Evolutionary conservation across 345 rosid species (phyloP).

Genomic region (Moricandia arvensis): DNA sequence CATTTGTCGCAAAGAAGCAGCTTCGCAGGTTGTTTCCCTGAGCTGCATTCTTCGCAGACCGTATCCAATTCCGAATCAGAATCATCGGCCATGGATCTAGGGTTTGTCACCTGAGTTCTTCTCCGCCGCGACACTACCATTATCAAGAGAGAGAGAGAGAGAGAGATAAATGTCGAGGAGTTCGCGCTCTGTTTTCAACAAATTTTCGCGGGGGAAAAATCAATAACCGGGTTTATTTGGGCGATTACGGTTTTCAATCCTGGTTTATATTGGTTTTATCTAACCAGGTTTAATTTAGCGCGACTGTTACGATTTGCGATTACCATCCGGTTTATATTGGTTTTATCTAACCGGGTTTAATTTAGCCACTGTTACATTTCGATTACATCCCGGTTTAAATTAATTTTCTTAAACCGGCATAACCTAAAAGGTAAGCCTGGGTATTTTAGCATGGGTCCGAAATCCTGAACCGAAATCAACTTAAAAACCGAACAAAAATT

Average conservation of each 20-base stretch:
- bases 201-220: conserved; percentile 24
- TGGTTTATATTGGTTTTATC: conserved; percentile 13
- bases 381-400: neutral
- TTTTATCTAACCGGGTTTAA: neutral
- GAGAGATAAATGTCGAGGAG: neutral
- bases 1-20: too few relatives aligned
- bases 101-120: too few relatives aligned
- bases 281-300: neutral
- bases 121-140: too few relatives aligned
- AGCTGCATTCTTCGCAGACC: too few relatives aligned
- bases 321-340: neutral
- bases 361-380: too few relatives aligned
- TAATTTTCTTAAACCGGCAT: neutral
- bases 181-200: conserved; percentile 24
- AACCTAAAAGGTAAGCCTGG: too few relatives aligned
- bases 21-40: too few relatives aligned
- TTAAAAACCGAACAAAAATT: too few relatives aligned
- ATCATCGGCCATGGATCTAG: too few relatives aligned
- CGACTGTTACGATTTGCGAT: neutral
- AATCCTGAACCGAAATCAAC: too few relatives aligned
- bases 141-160: neutral
- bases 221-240: conserved; percentile 13
- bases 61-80: too few relatives aligned
- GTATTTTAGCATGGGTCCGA: too few relatives aligned
- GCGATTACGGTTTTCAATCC: neutral